Evolutionary conservation across 768 basidiomycete genomes (phyloP).

Genomic region (Rhizopogon roseolus): DNA sequence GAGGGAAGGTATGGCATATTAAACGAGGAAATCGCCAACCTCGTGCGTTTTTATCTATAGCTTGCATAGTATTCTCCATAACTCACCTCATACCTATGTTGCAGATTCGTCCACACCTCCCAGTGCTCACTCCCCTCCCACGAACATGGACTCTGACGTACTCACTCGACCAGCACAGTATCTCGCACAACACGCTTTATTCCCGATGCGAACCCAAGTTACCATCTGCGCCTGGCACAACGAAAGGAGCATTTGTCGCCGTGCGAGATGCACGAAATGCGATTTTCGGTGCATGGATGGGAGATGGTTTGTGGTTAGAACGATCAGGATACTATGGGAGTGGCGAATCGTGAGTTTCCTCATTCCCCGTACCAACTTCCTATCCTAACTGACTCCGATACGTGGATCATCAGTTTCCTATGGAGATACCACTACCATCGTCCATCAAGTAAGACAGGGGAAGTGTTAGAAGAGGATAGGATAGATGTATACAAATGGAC

Average conservation of each 20-base stretch:
- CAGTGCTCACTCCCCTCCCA: slow-evolving; percentile 68
- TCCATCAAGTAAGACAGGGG: slow-evolving; percentile 11
- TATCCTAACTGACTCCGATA: not conserved
- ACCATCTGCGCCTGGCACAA: slow-evolving; percentile 19
- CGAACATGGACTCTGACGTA: slow-evolving; percentile 76
- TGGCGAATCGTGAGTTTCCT: slow-evolving; percentile 68
- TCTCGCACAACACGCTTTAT: slow-evolving; percentile 88
- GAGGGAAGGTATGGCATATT: slow-evolving; percentile 52
- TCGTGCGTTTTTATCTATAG: slow-evolving; percentile 37
- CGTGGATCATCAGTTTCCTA: slow-evolving; percentile 52
- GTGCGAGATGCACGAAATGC: slow-evolving; percentile 59
- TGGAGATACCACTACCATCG: slow-evolving; percentile 56
- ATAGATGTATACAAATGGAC: slow-evolving; percentile 78
- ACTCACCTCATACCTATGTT: not conserved
- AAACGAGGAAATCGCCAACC: slow-evolving; percentile 46
- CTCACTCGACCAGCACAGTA: slow-evolving; percentile 93
- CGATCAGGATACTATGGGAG: slow-evolving; percentile 78
- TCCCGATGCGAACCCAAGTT: slow-evolving; percentile 44
- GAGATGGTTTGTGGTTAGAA: slow-evolving; percentile 60
- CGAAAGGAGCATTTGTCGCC: slow-evolving; percentile 53
- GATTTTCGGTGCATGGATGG: slow-evolving; percentile 81
- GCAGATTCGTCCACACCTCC: slow-evolving; percentile 68
- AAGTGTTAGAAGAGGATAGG: slow-evolving; percentile 42
- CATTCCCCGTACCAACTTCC: too few species aligned
- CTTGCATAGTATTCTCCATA: not conserved